phyloP scores from a whole-genome alignment of 192 early-diverging fungal genomes.

The Gryganskiella cystojenkinii region DNA sequence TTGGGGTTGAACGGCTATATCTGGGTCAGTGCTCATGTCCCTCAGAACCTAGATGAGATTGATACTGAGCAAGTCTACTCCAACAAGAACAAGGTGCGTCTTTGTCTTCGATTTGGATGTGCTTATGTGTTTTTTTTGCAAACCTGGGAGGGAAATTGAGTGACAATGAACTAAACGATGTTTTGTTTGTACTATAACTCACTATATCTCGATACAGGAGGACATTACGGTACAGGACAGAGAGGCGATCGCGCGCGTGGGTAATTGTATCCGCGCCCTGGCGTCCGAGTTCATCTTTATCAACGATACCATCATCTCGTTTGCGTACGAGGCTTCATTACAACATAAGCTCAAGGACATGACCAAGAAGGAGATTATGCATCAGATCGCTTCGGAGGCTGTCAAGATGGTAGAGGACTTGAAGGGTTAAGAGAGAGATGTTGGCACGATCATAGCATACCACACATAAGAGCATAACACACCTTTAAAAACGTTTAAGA shows the following conservation, averaged over 20 bases:
- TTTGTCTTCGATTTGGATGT: background rate
- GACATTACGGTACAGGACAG: conserved; percentile 78
- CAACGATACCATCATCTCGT: conserved; percentile 90
- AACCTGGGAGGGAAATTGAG: background rate
- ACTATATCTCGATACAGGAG: conserved; percentile 32
- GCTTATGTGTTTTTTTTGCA: background rate
- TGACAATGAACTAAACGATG: no score
- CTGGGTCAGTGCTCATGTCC: conserved; percentile 86
- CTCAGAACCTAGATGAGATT: conserved; percentile 69
- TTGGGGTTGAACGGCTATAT: conserved; percentile 98
- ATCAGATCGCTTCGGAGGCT: conserved; percentile 55
- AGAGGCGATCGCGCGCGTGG: conserved; percentile 87
- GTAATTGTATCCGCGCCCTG: conserved; percentile 87
- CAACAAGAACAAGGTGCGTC: conserved; percentile 88
- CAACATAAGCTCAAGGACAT: conserved; percentile 72
- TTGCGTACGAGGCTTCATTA: conserved; percentile 89
- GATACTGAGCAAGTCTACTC: conserved; percentile 88
- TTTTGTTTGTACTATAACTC: background rate
- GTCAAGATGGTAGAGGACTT: conserved; percentile 34
- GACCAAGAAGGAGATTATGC: conserved; percentile 59
- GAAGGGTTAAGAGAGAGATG: conserved; percentile 17
- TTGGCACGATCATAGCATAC: no score
- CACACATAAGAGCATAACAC: no score
- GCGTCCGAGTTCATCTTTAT: conserved; percentile 84
- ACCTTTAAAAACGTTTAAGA: no score